These are phyloP conservation scores for Thielaviopsis musarum DNA, from an alignment of 2,329 filamentous ascomycete species.

Conservation along the genomic window DNA sequence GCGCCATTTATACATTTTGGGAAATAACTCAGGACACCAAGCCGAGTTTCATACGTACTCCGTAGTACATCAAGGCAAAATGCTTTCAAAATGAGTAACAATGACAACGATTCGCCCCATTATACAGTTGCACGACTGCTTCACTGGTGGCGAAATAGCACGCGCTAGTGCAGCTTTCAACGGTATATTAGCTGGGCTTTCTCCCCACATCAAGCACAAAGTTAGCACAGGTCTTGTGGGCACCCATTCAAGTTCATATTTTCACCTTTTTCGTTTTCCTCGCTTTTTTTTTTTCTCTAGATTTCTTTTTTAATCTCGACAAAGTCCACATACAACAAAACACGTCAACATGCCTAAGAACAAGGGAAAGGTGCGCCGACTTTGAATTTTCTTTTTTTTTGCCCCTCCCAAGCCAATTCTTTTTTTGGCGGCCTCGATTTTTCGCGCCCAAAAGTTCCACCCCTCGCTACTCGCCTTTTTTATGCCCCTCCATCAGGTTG, in stretches of 20 bases:
- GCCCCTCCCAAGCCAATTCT: background rate
- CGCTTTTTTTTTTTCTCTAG: background rate
- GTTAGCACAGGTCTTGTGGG: background rate
- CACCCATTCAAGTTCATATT: conserved; percentile 1
- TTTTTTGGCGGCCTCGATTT: background rate
- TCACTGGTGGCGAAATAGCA: background rate
- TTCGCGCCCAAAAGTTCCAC: background rate
- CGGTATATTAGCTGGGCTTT: background rate
- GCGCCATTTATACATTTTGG: too few relatives aligned
- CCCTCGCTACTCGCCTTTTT: background rate
- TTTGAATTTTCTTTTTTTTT: background rate
- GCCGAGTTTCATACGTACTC: background rate
- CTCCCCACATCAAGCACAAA: background rate
- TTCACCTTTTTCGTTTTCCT: background rate
- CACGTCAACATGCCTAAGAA: conserved; percentile 77
- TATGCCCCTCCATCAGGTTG: background rate
- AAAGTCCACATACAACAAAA: background rate
- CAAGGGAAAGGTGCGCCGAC: conserved; percentile 76
- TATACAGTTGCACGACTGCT: background rate
- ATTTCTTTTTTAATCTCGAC: background rate
- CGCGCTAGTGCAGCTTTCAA: background rate
- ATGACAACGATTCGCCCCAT: background rate
- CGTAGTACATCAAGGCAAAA: background rate
- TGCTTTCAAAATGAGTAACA: background rate
- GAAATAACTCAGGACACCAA: too few relatives aligned